Conservation (phyloP, 148 eudicot genomes). For the Camellia sinensis region DNA sequence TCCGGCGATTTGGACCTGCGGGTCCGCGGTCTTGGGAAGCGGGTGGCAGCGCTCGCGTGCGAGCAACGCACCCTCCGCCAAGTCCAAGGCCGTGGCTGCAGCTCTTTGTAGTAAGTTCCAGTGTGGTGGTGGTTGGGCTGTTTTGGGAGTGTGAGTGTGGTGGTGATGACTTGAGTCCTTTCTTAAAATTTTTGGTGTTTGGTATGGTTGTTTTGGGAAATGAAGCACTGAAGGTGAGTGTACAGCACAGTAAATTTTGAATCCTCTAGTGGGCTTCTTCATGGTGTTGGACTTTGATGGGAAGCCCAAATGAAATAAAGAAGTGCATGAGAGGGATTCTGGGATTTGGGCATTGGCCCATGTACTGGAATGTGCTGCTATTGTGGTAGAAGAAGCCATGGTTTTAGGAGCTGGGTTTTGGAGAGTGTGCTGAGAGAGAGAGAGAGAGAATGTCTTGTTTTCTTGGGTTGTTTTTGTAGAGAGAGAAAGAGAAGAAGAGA, state of each 20-base stretch:
- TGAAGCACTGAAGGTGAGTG: constrained; percentile 15
- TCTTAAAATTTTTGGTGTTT: background rate
- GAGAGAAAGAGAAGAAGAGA: background rate
- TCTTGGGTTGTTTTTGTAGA: background rate
- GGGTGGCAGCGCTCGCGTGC: constrained; percentile 32
- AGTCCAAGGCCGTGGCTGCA: constrained; percentile 41
- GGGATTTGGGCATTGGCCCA: constrained; percentile 11
- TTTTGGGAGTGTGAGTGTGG: background rate
- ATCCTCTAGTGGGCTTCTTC: constrained; percentile 16
- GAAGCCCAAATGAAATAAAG: constrained; percentile 4
- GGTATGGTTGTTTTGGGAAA: constrained; percentile 7
- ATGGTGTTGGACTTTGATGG: constrained; percentile 3
- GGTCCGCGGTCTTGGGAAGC: constrained; percentile 58
- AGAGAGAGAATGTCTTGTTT: background rate
- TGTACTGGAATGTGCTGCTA: constrained; percentile 1
- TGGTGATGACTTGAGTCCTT: background rate
- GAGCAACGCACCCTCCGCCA: constrained; percentile 33
- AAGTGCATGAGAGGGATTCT: background rate
- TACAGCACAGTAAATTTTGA: constrained; percentile 17
- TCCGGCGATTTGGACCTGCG: constrained; percentile 57
- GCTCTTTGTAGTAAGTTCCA: constrained; percentile 50
- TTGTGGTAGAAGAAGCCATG: constrained; percentile 1
- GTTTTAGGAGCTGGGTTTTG: background rate
- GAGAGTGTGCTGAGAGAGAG: background rate
- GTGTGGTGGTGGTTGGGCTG: background rate